Conservation (phyloP, 163 green algal species). For the Coccomyxa subellipsoidea region DNA sequence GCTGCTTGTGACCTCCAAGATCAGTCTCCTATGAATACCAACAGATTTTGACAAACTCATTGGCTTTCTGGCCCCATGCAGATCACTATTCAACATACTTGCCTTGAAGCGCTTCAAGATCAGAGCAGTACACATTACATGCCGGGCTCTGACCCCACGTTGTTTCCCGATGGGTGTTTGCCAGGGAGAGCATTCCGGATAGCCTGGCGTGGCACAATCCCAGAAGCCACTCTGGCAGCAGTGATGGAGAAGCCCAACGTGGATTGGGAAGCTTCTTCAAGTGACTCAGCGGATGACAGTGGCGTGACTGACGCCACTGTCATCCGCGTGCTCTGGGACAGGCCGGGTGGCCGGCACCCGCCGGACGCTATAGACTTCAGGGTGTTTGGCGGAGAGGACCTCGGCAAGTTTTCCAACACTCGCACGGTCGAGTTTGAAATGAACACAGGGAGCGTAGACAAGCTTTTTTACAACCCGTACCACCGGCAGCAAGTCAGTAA, state of each 20-base stretch:
- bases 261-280: not conserved
- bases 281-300: too few species aligned
- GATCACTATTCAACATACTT: too few species aligned
- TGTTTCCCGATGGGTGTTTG: too few species aligned
- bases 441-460: not conserved
- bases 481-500: not conserved
- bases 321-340: not conserved
- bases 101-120: not conserved
- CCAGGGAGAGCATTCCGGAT: not conserved
- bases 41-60: too few species aligned
- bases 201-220: not conserved
- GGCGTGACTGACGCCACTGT: not conserved
- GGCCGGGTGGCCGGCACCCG: not conserved
- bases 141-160: not conserved
- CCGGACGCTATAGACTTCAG: not conserved
- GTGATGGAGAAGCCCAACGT: not conserved
- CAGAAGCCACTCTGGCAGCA: not conserved
- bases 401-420: too few species aligned
- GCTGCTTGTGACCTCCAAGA: too few species aligned
- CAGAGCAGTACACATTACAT: not conserved
- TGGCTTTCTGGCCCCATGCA: too few species aligned
- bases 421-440: too few species aligned
- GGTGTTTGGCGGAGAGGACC: not conserved
- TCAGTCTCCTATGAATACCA: too few species aligned
- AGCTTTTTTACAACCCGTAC: not conserved